Evolutionary conservation across 768 basidiomycete species (phyloP).

Genomic region (Collybiopsis confluens): DNA sequence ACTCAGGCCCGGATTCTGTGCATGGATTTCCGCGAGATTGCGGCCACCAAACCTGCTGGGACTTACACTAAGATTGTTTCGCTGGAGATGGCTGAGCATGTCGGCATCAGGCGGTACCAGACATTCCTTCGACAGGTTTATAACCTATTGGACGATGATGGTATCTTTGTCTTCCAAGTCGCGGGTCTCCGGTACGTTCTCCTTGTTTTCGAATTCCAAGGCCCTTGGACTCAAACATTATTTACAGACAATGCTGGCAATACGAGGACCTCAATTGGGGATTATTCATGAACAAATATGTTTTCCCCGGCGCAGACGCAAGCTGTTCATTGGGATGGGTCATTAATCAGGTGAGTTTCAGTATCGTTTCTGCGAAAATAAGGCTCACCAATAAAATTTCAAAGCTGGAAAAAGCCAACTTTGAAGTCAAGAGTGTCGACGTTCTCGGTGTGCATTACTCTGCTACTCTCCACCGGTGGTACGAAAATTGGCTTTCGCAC

Average conservation of each 20-base stretch:
- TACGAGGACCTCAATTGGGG: constrained; percentile 98
- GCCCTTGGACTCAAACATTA: no score
- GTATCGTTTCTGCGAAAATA: not conserved
- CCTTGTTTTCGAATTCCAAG: no score
- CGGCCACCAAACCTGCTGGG: constrained; percentile 50
- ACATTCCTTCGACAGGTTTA: constrained; percentile 90
- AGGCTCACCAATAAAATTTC: not conserved
- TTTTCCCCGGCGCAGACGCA: constrained; percentile 99
- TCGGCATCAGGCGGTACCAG: constrained; percentile 89
- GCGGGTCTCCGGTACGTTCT: constrained; percentile 56
- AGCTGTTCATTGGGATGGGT: constrained; percentile 96
- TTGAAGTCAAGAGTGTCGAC: constrained; percentile 95
- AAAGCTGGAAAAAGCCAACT: constrained; percentile 85
- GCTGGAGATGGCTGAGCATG: constrained; percentile 99
- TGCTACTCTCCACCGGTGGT: constrained; percentile 88
- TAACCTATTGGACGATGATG: constrained; percentile 90
- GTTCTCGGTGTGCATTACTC: constrained; percentile 98
- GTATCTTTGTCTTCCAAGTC: constrained; percentile 94
- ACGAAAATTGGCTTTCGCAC: constrained; percentile 95
- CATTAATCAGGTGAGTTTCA: constrained; percentile 46
- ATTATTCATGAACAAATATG: constrained; percentile 96
- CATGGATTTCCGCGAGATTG: constrained; percentile 90
- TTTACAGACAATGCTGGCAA: constrained; percentile 83
- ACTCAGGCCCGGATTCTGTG: constrained; percentile 87
- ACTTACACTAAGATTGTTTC: constrained; percentile 92